phyloP scores from a whole-genome alignment of 495 filamentous ascomycete genomes.

The Penicillium crystallinum region DNA sequence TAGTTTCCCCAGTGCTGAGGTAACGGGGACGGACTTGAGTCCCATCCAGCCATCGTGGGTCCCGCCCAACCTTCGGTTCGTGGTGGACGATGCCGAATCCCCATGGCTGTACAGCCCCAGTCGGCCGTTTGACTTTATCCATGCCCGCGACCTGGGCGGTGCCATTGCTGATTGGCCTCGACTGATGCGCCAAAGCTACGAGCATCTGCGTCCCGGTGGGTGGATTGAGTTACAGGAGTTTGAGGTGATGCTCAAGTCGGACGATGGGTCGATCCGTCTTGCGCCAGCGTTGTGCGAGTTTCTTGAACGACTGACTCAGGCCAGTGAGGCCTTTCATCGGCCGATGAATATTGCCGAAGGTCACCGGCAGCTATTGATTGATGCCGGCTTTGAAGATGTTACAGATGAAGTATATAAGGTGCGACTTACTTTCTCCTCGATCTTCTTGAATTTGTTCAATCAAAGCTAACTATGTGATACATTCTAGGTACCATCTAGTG shows the following conservation, averaged over 20 bases:
- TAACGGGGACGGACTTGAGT: constrained; percentile 19
- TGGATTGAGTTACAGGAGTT: constrained; percentile 54
- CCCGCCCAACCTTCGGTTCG: constrained; percentile 44
- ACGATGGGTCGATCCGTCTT: constrained; percentile 33
- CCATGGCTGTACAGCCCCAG: constrained; percentile 44
- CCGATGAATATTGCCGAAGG: constrained; percentile 36
- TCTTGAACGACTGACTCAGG: constrained; percentile 27
- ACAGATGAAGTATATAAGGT: constrained; percentile 42
- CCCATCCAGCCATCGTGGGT: constrained; percentile 34
- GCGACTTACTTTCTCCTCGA: neutral
- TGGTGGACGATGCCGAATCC: constrained; percentile 46
- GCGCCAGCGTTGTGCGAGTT: constrained; percentile 30
- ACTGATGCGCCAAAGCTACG: constrained; percentile 30
- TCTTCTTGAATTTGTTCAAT: neutral
- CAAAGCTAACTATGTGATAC: neutral
- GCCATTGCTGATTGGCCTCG: constrained; percentile 43
- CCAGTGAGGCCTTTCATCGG: constrained; percentile 34
- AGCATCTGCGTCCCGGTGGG: constrained; percentile 47
- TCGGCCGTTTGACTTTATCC: constrained; percentile 44
- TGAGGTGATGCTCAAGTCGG: constrained; percentile 36
- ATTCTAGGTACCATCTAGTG: constrained; percentile 34
- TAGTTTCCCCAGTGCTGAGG: neutral
- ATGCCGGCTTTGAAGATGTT: constrained; percentile 37
- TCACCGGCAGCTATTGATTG: constrained; percentile 26
- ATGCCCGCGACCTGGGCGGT: constrained; percentile 44